A percentile compares a stretch with the other conserved stretches of the same genome.
Conservation (phyloP, 1,139 yeast species). For the Yamadazyma buinensis region DNA sequence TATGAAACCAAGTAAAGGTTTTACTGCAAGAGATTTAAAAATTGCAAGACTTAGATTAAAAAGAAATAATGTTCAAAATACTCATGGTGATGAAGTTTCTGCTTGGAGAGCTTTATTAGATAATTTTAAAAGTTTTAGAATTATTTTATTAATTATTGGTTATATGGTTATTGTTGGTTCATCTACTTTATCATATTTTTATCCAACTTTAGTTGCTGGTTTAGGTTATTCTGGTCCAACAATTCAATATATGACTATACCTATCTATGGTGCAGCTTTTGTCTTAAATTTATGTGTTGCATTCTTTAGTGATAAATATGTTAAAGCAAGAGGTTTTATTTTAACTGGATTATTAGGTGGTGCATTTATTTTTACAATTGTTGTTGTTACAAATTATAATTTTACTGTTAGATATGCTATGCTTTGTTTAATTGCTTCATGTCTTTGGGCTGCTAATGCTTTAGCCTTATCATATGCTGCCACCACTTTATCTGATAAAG, state of each 20-base stretch:
- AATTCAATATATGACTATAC: conserved; percentile 25
- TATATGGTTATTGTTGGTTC: conserved; percentile 13
- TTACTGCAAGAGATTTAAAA: conserved; percentile 8
- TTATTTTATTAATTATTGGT: conserved; percentile 9
- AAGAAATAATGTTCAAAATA: conserved; percentile 9
- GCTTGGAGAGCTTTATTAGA: conserved; percentile 6
- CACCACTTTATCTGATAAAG: conserved; percentile 10
- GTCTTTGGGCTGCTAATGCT: conserved; percentile 13
- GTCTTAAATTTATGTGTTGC: conserved; percentile 22
- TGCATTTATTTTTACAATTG: conserved; percentile 9
- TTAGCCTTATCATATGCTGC: conserved; percentile 11
- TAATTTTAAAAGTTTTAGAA: conserved; percentile 8
- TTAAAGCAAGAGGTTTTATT: conserved; percentile 8
- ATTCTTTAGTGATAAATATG: conserved; percentile 9
- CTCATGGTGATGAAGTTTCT: conserved; percentile 5
- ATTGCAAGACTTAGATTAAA: conserved; percentile 7
- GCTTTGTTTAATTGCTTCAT: conserved; percentile 12
- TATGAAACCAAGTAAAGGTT: conserved; percentile 8
- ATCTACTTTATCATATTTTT: conserved; percentile 11
- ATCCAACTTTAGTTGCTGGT: conserved; percentile 10
- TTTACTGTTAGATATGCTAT: conserved; percentile 10
- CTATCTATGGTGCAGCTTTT: conserved; percentile 53
- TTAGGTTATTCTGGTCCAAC: conserved; percentile 7
- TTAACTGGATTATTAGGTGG: conserved; percentile 7
- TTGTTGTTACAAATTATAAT: conserved; percentile 8